phyloP scores from a whole-genome alignment of 2,329 filamentous ascomycete genomes.

The Neonectria sp. region DNA sequence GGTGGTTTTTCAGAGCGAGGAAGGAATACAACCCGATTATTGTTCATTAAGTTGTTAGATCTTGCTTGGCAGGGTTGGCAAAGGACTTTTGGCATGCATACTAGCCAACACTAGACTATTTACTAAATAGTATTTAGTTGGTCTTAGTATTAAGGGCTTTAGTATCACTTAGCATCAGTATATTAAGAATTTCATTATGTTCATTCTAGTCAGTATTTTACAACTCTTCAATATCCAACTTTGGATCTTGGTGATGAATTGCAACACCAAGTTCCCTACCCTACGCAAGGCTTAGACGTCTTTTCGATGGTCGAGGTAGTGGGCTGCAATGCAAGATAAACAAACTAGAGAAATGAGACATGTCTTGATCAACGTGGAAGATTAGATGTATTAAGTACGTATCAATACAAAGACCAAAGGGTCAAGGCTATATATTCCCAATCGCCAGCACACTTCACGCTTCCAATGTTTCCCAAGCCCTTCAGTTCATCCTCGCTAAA shows the following conservation, averaged over 20 bases:
- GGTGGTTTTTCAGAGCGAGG: background rate
- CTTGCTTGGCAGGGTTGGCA: background rate
- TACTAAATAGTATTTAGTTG: no score
- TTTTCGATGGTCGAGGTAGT: background rate
- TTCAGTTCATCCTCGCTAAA: slow-evolving; percentile 25
- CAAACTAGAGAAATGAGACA: background rate
- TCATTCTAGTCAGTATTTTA: background rate
- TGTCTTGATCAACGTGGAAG: slow-evolving; percentile 1
- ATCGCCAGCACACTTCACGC: slow-evolving; percentile 24
- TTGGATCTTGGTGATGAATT: no score
- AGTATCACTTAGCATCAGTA: no score
- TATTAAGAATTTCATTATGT: no score
- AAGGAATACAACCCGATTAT: slow-evolving; percentile 2
- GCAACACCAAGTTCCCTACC: background rate
- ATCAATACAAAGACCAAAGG: slow-evolving; percentile 29
- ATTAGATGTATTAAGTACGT: slow-evolving; percentile 27
- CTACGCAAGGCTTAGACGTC: background rate
- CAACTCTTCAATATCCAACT: background rate
- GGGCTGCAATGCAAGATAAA: background rate
- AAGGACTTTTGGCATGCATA: no score
- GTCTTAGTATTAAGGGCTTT: no score
- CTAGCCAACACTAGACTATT: no score
- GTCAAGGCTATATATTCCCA: slow-evolving; percentile 11
- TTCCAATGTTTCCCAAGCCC: slow-evolving; percentile 16
- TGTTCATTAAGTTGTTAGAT: background rate